Evolutionary conservation across 495 filamentous ascomycete genomes (phyloP), one percentile per base, ranked within the genome.

Genomic region (Acidomyces sp.): DNA sequence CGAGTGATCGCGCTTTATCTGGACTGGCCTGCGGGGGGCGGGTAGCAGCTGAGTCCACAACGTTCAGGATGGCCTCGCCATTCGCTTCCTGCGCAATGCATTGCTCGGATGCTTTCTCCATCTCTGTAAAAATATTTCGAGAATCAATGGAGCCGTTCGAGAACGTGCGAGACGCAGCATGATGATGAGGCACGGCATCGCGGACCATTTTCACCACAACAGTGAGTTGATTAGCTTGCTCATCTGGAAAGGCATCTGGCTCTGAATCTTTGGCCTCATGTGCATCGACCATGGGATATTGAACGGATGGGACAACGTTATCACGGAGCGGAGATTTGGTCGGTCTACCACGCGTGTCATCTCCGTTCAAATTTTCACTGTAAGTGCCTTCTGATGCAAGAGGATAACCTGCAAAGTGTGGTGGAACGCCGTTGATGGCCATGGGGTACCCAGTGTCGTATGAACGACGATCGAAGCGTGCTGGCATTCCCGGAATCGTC

Each of bases 121-220:
- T 20, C 30, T 57, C 55, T 24, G 43, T 36, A 19, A 51, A 51
- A 37, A 66, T 60, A 29, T 54, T 67, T 52, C 58, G 56, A 30
- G 58, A 55, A 59, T 80, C 67, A 61, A 75, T 69, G 37, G 64
- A 66, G 41, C 70, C 64, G 51, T 69, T 67, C 27, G 68, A 70
- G 50, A 72, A 70, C 17, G 68, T 69, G 33, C 68, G 57, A 7
- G 62, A 56, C 23, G 62, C 58, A 37, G 63, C 52, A 33, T 49
- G 55, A 48, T 63, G 62, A 46, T 61, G 64, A 6, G 59, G 51
- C 19, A 57, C 52, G 25, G 30, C 25, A 13, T 41, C 45, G 19
- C 34, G 31, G 16, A 9, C 22, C 23, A 59, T 52, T 27, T 57
- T 60, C 30, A 67, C 60, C 7, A 71, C 55, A 30, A 69, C 61